These are phyloP conservation scores for Thalassiosira exigua DNA, from an alignment of 352 stramenopile genomes.

Conservation along the genomic window DNA sequence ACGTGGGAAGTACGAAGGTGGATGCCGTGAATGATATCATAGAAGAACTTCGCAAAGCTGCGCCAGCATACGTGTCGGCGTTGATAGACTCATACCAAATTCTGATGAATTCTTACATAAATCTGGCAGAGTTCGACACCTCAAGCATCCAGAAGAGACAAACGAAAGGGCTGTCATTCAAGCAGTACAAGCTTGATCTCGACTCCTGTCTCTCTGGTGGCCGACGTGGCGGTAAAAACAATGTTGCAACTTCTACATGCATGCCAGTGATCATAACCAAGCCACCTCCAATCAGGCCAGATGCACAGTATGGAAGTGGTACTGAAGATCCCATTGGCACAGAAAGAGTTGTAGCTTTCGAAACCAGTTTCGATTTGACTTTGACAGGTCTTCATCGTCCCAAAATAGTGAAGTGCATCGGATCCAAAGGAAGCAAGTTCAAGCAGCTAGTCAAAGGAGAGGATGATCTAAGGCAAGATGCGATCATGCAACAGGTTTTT, in stretches of 20 bases:
- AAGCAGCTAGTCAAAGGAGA: slow-evolving; percentile 97
- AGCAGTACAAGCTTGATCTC: slow-evolving; percentile 59
- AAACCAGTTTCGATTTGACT: slow-evolving; percentile 91
- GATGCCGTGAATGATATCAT: slow-evolving; percentile 70
- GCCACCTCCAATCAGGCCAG: slow-evolving; percentile 82
- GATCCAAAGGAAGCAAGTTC: slow-evolving; percentile 90
- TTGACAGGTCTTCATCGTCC: slow-evolving; percentile 94
- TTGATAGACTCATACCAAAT: slow-evolving; percentile 70
- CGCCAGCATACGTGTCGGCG: slow-evolving; percentile 50
- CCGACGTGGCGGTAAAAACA: slow-evolving; percentile 37
- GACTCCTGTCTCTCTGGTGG: slow-evolving; percentile 50
- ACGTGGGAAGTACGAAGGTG: slow-evolving; percentile 69
- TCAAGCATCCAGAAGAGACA: slow-evolving; percentile 55
- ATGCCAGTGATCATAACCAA: slow-evolving; percentile 73
- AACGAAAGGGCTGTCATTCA: slow-evolving; percentile 65
- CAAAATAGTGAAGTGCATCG: slow-evolving; percentile 97
- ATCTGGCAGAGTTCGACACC: slow-evolving; percentile 75
- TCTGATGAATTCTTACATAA: slow-evolving; percentile 80
- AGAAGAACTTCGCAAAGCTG: slow-evolving; percentile 59
- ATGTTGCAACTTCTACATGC: slow-evolving; percentile 20
- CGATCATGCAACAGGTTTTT: slow-evolving; percentile 90
- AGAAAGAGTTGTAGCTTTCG: slow-evolving; percentile 86
- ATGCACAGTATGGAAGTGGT: slow-evolving; percentile 85
- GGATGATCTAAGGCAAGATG: slow-evolving; percentile 89
- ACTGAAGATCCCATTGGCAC: slow-evolving; percentile 77